Base-by-base conservation (phyloP, 352 stramenopile genomes). In the Phytophthora ohioensis region DNA sequence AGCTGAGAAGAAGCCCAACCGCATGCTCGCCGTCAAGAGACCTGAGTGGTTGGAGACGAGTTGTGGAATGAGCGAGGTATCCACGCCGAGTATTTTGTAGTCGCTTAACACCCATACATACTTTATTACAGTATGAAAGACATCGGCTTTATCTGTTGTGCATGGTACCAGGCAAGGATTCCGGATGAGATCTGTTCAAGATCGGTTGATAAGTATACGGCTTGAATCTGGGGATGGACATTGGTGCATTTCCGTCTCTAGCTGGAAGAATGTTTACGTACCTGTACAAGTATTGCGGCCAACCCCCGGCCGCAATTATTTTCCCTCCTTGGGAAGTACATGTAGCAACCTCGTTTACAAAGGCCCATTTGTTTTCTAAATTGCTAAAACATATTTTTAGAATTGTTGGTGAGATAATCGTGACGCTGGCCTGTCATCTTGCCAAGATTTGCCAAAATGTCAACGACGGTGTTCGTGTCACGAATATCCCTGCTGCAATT, bases 191-290 rank as follows among this genome's bases (percentile, higher is more conserved):
- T 57, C 36, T 57, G 49, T 45, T 57, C 32, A 57, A 57, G 49
- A 57, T 57, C 27, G 49, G 49, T 30, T 57, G 49, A 57, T 45
- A 57, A 57, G 15, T 57, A 57, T 57, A 57, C 49, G 49, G 49
- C 31, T 10, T 8, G 13, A 30, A 17, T 27, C 32, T 11, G 43
- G 47, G 11, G 47, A 54, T 54, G 47, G 47, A 54, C 47, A 30
- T 54, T 39, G 46, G 43, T 13, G 11, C 31, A 6, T 49, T 34
- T 49, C 43, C 43, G 43, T n/a, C 41, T 27, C 21, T 27, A 27
- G 1, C 21, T 27, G 21, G 21, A 27, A 27, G 21, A 27, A 27
- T 27, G 21, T 27, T 27, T 2, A 1, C 21, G 21, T 27, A 27
- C 21, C 21, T 27, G 21, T 27, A 27, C 21, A 27, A 27, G 1